Base-by-base conservation (phyloP, 1,139 yeast species). In the Wickerhamiella pararugosa region DNA sequence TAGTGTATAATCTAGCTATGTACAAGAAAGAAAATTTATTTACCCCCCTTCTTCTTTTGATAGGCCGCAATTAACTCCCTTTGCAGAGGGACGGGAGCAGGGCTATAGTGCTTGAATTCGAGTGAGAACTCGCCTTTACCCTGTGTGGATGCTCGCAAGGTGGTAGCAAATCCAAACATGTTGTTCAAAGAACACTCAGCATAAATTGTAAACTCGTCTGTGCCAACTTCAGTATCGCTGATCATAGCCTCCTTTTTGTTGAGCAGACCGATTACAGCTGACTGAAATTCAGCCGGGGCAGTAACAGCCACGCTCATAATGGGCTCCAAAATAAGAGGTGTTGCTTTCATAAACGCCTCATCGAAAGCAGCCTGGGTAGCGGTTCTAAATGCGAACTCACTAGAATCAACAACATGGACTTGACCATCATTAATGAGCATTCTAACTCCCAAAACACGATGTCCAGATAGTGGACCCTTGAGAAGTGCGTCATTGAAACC, bases 81-180 rank as follows among this genome's bases (percentile, higher is more conserved):
- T 65, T 90, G 98, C 52, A 90, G 71, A 53, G 86, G 95, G 35
- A 92, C 86, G 41, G 94, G 73, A 43, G 94, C 81, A 52, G 93
- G 94, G 41, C 93, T 74, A 62, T 90, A 90, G 57, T 84, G 83
- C 60, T 82, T 77, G 68, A 90, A 92, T 62, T 92, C 99, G 63
- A 92, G 71, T 4, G 94, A 75, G 61, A 92, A 92, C 65, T 92
- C 98, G 55, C 98, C 98, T 63, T 92, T 92, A 64, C 99, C 99
- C 65, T 92, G 98, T 25, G 98, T 90, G 48, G 83, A 79, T 32
- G 98, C 97, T 69, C 99, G 80, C 60, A 92, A 71, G 26, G 84
- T 76, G 9, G 97, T 83, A 8, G 97, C 94, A 62, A 90, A 84
- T 25, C 98, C 98, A 61, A 92, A 92, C 86, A 92, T 77, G 48